Base-by-base conservation (phyloP, 345 rosid species). In the Reutealis trisperma region DNA sequence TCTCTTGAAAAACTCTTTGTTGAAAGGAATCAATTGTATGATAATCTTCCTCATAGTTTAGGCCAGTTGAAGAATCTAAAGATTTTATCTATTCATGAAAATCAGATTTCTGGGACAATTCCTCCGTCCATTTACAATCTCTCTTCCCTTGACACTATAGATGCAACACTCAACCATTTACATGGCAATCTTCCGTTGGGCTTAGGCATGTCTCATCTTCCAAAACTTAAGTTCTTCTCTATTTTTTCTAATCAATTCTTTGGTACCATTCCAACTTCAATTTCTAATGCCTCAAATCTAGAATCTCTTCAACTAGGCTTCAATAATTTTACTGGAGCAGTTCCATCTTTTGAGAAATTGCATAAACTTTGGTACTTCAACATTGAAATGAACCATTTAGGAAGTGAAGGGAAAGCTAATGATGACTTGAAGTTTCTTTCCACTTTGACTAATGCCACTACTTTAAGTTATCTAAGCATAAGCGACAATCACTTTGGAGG, bases 41-140 rank as follows among this genome's bases (percentile, higher is more conserved):
- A 79, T n/a, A 63, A 25, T 42, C 45, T 83, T 34, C 84, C 81
- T 8, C 49, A 42, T 15, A 62, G 71, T 2, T 3, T 82, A 7
- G 55, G 75, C 15, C 61, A 67, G 44, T n/a, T 81, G 25, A 51
- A 42, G 47, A 41, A 67, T 65, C 44, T 65, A 27, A 0, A 3
- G 18, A 8, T n/a, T 22, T 57, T 82, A 12, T 5, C 34, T 32
- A 12, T 83, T 15, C 11, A 1, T 9, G 13, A 0, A 16, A 83
- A 83, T 70, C 55, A 47, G 2, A 22, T 83, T 21, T 69, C 22
- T 2, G 37, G 37, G 3, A 34, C 3, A 34, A 34, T 34, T 34
- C 5, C 37, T 34, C 37, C 37, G 4, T 34, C 37, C 37, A 34
- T 34, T 34, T 34, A 34, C 37, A 34, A 34, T 34, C 37, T 34